These are phyloP conservation scores for Penicillium glabrum DNA, from an alignment of 2,329 filamentous ascomycete genomes.

Conservation along the genomic window DNA sequence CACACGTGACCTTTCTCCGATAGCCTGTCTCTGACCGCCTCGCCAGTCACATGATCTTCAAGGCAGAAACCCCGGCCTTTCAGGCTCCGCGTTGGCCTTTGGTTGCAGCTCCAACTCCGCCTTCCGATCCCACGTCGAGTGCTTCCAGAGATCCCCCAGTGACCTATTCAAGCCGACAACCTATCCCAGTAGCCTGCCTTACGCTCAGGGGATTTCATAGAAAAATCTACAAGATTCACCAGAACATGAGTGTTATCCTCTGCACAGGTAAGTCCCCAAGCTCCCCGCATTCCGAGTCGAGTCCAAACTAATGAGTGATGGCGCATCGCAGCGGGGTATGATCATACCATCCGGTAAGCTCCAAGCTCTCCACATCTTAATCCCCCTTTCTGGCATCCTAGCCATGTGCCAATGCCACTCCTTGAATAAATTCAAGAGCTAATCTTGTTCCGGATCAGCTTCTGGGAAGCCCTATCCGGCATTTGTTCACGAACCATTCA, in stretches of 20 bases:
- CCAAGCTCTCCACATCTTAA: background rate
- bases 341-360: slow-evolving; percentile 70
- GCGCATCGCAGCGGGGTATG: slow-evolving; percentile 62
- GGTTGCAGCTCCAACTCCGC: background rate
- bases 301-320: slow-evolving; percentile 13
- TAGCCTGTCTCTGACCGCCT: background rate
- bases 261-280: slow-evolving; percentile 57
- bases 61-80: background rate
- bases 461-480: slow-evolving; percentile 97
- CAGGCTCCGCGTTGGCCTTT: background rate
- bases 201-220: background rate
- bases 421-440: background rate
- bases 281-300: slow-evolving; percentile 21
- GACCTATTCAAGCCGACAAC: background rate
- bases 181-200: background rate
- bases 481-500: slow-evolving; percentile 98
- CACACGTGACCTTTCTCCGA: background rate
- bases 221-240: background rate
- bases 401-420: background rate
- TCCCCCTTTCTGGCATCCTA: background rate
- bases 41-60: background rate
- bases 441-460: slow-evolving; percentile 54
- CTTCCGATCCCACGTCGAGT: background rate
- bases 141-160: background rate
- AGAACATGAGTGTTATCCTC: slow-evolving; percentile 64